phyloP scores from a whole-genome alignment of 2,329 filamentous ascomycete species.

The Talaromyces sp. region DNA sequence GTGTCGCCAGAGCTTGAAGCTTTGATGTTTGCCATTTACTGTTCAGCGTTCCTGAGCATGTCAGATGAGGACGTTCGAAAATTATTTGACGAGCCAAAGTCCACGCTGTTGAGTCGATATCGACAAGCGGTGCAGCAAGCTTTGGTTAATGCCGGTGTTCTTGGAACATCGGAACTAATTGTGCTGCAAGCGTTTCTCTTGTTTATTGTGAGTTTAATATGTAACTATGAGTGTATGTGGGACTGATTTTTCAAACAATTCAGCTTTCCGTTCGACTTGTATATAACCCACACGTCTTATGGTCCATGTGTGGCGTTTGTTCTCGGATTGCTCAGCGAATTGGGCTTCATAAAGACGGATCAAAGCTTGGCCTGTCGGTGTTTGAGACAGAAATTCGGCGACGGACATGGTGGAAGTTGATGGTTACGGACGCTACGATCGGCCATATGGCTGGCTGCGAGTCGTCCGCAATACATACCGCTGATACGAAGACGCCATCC shows the following conservation, averaged over 20 bases:
- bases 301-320: conserved; percentile 57
- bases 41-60: conserved; percentile 24
- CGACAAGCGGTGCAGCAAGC: conserved; percentile 17
- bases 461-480: conserved; percentile 45
- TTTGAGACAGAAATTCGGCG: conserved; percentile 65
- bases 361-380: conserved; percentile 50
- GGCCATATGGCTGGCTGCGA: conserved; percentile 55
- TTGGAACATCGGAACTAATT: conserved; percentile 42
- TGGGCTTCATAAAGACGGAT: conserved; percentile 60
- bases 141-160: conserved; percentile 15
- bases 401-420: conserved; percentile 62
- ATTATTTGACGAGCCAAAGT: conserved; percentile 16
- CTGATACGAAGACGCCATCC: conserved; percentile 33
- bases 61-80: conserved; percentile 19
- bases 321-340: conserved; percentile 63
- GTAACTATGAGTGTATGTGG: background rate
- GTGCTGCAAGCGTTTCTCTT: conserved; percentile 56
- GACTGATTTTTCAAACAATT: conserved; percentile 3
- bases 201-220: conserved; percentile 36
- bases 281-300: conserved; percentile 55
- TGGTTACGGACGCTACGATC: conserved; percentile 54
- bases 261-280: conserved; percentile 54
- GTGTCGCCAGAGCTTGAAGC: conserved; percentile 21
- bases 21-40: conserved; percentile 30
- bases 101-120: conserved; percentile 18